These are phyloP conservation scores for Rhazya stricta DNA, from an alignment of 257 asterid species.

Conservation along the genomic window DNA sequence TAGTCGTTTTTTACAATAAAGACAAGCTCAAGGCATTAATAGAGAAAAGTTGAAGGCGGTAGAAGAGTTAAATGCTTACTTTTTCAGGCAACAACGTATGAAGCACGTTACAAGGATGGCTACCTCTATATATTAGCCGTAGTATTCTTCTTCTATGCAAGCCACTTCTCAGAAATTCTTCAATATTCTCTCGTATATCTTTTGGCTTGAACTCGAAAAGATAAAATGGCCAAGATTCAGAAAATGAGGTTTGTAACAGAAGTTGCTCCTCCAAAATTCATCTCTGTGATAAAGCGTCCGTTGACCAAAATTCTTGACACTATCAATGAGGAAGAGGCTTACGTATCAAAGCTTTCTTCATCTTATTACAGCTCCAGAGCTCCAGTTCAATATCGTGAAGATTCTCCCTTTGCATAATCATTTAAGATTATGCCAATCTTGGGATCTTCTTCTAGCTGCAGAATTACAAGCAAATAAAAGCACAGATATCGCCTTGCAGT, in stretches of 20 bases:
- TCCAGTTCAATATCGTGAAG: constrained; percentile 17
- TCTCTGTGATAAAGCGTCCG: constrained; percentile 41
- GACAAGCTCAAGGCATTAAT: constrained; percentile 23
- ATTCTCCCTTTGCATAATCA: constrained; percentile 16
- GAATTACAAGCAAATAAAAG: background rate
- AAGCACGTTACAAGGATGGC: constrained; percentile 24
- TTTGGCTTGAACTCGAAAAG: background rate
- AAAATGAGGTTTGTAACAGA: constrained; percentile 42
- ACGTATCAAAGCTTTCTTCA: constrained; percentile 23
- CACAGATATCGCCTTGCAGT: background rate
- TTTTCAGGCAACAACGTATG: constrained; percentile 24
- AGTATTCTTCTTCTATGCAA: constrained; percentile 13
- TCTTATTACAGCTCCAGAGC: constrained; percentile 9
- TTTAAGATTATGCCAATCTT: background rate
- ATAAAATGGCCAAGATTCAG: constrained; percentile 34
- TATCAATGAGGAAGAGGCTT: constrained; percentile 53
- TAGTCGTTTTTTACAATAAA: constrained; percentile 2
- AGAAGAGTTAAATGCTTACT: constrained; percentile 10
- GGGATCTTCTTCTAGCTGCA: background rate
- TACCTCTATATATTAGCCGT: constrained; percentile 23
- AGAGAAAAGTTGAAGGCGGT: constrained; percentile 23
- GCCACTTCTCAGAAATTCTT: background rate
- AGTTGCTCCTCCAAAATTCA: constrained; percentile 50
- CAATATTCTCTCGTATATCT: background rate
- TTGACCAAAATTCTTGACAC: constrained; percentile 41